phyloP scores from a whole-genome alignment of 176 grass and related monocot species.

The Microstegium vimineum region DNA sequence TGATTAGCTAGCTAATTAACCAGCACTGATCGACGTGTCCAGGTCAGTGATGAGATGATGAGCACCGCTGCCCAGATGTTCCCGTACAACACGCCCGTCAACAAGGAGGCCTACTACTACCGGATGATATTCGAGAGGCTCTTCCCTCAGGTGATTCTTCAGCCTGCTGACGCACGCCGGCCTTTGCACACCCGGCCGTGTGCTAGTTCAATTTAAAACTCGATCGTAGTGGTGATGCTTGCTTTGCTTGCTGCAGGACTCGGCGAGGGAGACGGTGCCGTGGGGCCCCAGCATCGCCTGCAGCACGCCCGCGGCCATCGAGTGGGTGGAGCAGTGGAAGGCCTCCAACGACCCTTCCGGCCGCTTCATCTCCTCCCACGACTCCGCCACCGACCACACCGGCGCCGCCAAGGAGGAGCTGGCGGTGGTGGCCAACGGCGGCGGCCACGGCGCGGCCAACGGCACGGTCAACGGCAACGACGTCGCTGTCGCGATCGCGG shows the following conservation, averaged over 20 bases:
- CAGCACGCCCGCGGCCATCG: conserved; percentile 91
- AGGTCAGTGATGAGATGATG: conserved; percentile 89
- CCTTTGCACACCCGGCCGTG: no score
- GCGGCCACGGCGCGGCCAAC: conserved; percentile 4
- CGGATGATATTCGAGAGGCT: conserved; percentile 96
- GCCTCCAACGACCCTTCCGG: conserved; percentile 83
- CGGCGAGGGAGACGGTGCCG: conserved; percentile 80
- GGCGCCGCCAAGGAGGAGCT: not conserved
- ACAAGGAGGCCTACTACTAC: conserved; percentile 97
- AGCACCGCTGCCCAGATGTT: conserved; percentile 48
- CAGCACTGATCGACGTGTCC: not conserved
- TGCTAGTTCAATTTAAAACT: no score
- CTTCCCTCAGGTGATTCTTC: conserved; percentile 70
- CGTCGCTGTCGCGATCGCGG: not conserved
- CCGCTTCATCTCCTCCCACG: conserved; percentile 67
- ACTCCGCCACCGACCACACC: conserved; percentile 20
- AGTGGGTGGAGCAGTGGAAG: conserved; percentile 95
- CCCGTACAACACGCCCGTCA: conserved; percentile 82
- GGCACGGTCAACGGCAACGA: conserved; percentile 23
- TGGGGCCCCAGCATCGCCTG: conserved; percentile 93
- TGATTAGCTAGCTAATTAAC: not conserved
- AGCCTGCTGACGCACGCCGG: not conserved
- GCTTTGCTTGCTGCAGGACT: conserved; percentile 67
- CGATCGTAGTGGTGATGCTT: not conserved
- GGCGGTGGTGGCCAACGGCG: not conserved